Evolutionary conservation across 495 filamentous ascomycete genomes (phyloP).

Genomic region (Wilcoxina mikolae): DNA sequence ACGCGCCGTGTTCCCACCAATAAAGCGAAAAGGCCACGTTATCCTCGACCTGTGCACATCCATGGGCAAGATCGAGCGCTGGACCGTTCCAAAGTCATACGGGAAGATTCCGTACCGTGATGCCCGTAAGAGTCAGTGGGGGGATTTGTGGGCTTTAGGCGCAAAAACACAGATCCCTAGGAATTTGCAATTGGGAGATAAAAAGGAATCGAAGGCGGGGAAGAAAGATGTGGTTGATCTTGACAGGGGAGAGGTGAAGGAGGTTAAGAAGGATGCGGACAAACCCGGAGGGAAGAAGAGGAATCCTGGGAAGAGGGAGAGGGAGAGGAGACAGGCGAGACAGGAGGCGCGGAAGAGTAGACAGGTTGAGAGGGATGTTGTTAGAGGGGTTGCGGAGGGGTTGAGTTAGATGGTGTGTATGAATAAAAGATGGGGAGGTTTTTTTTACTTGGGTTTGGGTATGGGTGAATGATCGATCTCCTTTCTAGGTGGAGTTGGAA

Average conservation of each 20-base stretch:
- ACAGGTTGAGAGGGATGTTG: slow-evolving; percentile 10
- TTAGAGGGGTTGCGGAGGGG: not conserved
- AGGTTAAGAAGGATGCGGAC: slow-evolving; percentile 5
- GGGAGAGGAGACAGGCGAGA: not conserved
- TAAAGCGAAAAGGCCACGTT: slow-evolving; percentile 79
- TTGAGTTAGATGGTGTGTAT: not conserved
- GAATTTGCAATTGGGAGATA: slow-evolving; percentile 36
- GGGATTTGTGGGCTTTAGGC: slow-evolving; percentile 88
- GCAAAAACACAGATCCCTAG: slow-evolving; percentile 65
- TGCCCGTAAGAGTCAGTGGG: slow-evolving; percentile 79
- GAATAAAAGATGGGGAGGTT: not conserved
- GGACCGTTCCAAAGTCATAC: slow-evolving; percentile 74
- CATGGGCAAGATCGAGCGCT: slow-evolving; percentile 72
- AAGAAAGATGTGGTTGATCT: slow-evolving; percentile 19
- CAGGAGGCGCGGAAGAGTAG: not conserved
- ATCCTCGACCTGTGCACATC: slow-evolving; percentile 87
- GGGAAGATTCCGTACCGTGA: slow-evolving; percentile 72
- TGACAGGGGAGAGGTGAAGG: slow-evolving; percentile 7
- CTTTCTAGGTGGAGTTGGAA: not conserved
- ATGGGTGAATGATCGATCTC: not conserved
- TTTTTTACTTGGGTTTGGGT: not conserved
- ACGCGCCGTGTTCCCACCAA: slow-evolving; percentile 56
- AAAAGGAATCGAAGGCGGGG: slow-evolving; percentile 11
- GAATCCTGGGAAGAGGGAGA: slow-evolving; percentile 21
- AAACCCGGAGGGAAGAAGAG: slow-evolving; percentile 17